phyloP scores from a whole-genome alignment of 345 rosid species.

The Hibiscus syriacus region DNA sequence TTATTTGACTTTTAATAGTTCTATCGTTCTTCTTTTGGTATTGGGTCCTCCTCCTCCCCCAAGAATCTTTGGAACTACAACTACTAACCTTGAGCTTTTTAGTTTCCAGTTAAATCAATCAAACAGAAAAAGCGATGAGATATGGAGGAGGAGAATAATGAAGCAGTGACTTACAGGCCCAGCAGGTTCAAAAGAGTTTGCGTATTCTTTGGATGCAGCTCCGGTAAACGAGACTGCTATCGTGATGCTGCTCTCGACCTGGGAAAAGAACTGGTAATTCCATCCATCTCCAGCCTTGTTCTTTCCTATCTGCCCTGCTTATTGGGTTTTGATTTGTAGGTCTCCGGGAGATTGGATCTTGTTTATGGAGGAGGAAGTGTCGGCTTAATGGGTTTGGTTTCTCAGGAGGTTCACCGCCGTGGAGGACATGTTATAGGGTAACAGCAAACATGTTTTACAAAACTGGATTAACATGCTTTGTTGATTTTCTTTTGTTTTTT shows the following conservation, averaged over 20 bases:
- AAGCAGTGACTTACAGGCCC: conserved; percentile 30
- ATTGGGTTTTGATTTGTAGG: conserved; percentile 19
- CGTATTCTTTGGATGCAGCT: conserved; percentile 88
- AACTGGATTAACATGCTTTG: not conserved
- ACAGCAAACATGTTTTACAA: not conserved
- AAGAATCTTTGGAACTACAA: conserved; percentile 3
- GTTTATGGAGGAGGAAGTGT: conserved; percentile 75
- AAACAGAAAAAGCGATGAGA: not conserved
- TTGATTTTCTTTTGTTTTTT: not conserved
- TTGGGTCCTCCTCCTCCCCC: conserved; percentile 1
- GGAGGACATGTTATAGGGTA: conserved; percentile 74
- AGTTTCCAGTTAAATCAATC: conserved; percentile 4
- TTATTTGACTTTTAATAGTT: too few species aligned
- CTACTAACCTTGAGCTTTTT: not conserved
- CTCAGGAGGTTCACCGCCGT: conserved; percentile 54
- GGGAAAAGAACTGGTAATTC: conserved; percentile 64
- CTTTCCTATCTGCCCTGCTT: too few species aligned
- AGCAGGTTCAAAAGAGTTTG: conserved; percentile 70
- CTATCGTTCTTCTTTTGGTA: conserved; percentile 16
- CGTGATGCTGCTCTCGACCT: conserved; percentile 81
- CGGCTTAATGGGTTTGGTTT: conserved; percentile 67
- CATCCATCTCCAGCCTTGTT: not conserved
- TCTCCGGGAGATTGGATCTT: conserved; percentile 45
- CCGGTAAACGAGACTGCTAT: conserved; percentile 62
- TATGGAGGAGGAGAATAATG: conserved; percentile 21